A percentile compares a stretch with the other conserved stretches of the same genome.
phyloP scores from a whole-genome alignment of 2,329 filamentous ascomycete species.

The Botrytis fragariae region DNA sequence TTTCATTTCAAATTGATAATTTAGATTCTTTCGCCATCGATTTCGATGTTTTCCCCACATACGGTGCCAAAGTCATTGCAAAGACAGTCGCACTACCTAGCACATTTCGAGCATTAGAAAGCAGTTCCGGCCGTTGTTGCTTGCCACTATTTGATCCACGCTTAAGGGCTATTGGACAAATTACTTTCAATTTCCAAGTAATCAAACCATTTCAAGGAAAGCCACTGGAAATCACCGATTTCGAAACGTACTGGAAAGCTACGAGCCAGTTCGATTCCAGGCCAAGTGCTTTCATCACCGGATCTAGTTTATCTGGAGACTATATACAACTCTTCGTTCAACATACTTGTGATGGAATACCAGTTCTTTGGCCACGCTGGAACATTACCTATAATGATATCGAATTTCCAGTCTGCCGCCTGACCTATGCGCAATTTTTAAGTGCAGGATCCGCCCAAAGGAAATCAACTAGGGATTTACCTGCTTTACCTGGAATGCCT shows the following conservation, averaged over 20 bases:
- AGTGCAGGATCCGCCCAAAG: conserved; percentile 39
- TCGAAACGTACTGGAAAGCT: conserved; percentile 98
- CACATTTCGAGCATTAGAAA: conserved; percentile 73
- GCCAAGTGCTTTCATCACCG: conserved; percentile 83
- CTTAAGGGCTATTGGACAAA: conserved; percentile 85
- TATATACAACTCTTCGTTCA: conserved; percentile 92
- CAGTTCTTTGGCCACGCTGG: conserved; percentile 85
- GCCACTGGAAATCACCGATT: conserved; percentile 93
- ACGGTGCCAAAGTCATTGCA: conserved; percentile 95
- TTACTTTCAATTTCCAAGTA: conserved; percentile 91
- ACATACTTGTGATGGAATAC: conserved; percentile 80
- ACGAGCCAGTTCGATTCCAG: conserved; percentile 89
- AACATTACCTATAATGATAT: conserved; percentile 72
- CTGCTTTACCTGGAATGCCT: conserved; percentile 46
- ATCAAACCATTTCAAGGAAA: conserved; percentile 94
- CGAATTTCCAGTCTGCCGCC: conserved; percentile 75
- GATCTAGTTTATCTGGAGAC: conserved; percentile 92
- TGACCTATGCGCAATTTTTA: conserved; percentile 72
- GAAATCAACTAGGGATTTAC: conserved; percentile 42
- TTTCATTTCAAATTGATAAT: conserved; percentile 95
- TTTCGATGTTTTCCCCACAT: conserved; percentile 96
- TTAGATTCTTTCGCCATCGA: conserved; percentile 91
- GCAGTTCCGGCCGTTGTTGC: conserved; percentile 76
- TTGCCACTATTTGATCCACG: conserved; percentile 91
- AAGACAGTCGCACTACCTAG: conserved; percentile 89